phyloP scores from a whole-genome alignment of 192 early-diverging fungal species.

The Backusella mclennaniae region DNA sequence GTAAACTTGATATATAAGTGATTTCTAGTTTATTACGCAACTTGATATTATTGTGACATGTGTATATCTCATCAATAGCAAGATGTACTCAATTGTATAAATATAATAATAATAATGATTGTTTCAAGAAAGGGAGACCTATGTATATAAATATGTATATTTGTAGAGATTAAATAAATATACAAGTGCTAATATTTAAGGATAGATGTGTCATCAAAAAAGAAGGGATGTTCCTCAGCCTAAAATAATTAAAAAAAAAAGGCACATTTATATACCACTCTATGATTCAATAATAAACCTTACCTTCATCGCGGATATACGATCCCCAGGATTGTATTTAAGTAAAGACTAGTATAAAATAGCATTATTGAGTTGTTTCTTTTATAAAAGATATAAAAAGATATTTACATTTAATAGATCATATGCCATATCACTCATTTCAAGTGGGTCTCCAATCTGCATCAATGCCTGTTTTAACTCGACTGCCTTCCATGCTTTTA shows the following conservation, averaged over 20 bases:
- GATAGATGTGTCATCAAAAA: slow-evolving; percentile 25
- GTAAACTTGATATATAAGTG: too few species aligned
- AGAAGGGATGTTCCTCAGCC: slow-evolving; percentile 29
- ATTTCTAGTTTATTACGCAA: too few species aligned
- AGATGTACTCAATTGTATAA: too few species aligned
- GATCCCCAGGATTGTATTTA: slow-evolving; percentile 28
- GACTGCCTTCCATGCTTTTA: slow-evolving; percentile 15
- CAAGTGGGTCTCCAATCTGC: not conserved
- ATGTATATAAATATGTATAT: too few species aligned
- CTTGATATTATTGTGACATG: too few species aligned
- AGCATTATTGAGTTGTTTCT: not conserved
- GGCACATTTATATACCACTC: not conserved
- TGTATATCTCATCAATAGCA: too few species aligned
- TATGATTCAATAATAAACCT: not conserved
- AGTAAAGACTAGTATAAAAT: slow-evolving; percentile 25
- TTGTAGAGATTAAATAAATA: not conserved
- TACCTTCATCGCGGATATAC: slow-evolving; percentile 35
- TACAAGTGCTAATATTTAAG: not conserved
- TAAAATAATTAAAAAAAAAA: not conserved
- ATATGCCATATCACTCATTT: slow-evolving; percentile 3
- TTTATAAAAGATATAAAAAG: not conserved
- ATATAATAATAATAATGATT: too few species aligned
- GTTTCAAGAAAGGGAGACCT: too few species aligned
- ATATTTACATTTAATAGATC: slow-evolving; percentile 26
- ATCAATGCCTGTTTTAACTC: slow-evolving; percentile 7